A percentile compares a stretch with the other conserved stretches of the same genome.
phyloP scores from a whole-genome alignment of 371 early-diverging fungal genomes.

The Mucor racemosus region DNA sequence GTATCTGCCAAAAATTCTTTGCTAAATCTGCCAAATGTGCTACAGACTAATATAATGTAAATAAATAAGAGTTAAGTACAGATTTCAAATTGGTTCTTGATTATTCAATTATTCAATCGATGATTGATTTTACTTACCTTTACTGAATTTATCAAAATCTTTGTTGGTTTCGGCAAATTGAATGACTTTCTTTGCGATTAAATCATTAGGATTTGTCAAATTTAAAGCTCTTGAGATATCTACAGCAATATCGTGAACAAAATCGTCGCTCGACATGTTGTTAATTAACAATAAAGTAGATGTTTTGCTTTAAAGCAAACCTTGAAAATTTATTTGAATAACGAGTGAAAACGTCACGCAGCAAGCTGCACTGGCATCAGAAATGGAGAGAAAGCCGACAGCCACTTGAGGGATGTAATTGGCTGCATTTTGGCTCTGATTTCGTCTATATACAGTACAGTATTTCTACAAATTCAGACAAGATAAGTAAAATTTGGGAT shows the following conservation, averaged over 20 bases:
- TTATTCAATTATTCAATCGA: not conserved
- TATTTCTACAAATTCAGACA: too few species aligned
- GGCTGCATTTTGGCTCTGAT: too few species aligned
- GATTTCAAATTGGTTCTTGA: not conserved
- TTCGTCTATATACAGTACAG: too few species aligned
- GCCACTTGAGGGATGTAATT: too few species aligned
- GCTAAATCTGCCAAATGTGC: slow-evolving; percentile 65
- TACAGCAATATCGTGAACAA: slow-evolving; percentile 63
- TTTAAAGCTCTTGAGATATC: slow-evolving; percentile 66
- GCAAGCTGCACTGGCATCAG: too few species aligned
- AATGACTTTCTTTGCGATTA: slow-evolving; percentile 63
- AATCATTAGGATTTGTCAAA: slow-evolving; percentile 62
- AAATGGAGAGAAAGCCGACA: too few species aligned
- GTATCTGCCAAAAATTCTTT: slow-evolving; percentile 57
- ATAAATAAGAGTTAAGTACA: not conserved
- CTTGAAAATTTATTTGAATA: not conserved
- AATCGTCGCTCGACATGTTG: slow-evolving; percentile 40
- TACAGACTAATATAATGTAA: slow-evolving; percentile 44
- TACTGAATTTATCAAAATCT: slow-evolving; percentile 54
- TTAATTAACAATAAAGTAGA: not conserved
- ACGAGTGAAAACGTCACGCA: too few species aligned
- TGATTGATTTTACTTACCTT: slow-evolving; percentile 35
- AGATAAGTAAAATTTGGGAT: too few species aligned
- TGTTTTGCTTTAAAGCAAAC: not conserved
- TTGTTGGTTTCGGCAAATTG: slow-evolving; percentile 61